Base-by-base conservation (phyloP, 2,329 filamentous ascomycete species). In the Trichoderma sp. region DNA sequence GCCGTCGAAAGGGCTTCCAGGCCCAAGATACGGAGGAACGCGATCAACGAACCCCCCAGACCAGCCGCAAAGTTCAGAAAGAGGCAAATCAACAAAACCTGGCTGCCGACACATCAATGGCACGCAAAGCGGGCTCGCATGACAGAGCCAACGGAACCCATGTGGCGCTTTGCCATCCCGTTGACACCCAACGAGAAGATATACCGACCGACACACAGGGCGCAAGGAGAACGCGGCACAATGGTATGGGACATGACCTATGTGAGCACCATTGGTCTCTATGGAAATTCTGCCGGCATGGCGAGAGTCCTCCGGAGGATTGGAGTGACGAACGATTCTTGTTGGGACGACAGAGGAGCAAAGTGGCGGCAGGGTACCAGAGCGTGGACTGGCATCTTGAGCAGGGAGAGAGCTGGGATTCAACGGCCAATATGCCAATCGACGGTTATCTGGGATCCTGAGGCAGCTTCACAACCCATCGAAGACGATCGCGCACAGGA, bases 231-330 rank as follows among this genome's bases (percentile, higher is more conserved):
- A 60, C 86, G 89, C 69, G 93, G 95, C 5, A 90, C 90, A 24
- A 82, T 98, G 50, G 88, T 88, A 1, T 98, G 94, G 93, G 95
- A 99, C 77, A 91, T 88, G 81, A 98, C 93, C 75, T 99, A 97
- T 74, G 90, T 95, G 80, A 91, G 91, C 70, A 97, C 92, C 1
- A 90, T 98, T 69, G 84, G 89, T 15, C 74, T 98, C 3, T 88
- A 89, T 69, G 95, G 93, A 0, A 78, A 81, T 15, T 79, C 85
- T 47, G 76, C 80, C 34, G 88, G 88, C 61, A 79, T 97, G 47
- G 81, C 88, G 63, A 83, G 85, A 44, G 80, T 94, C 10, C 75
- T 98, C 41, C 86, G 81, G 71, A 82, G 81, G 5, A 71, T 97
- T 2, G 88, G 90, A 1, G 76, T 92, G 51, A 79, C 79, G 1